Conservation (phyloP, 768 basidiomycete genomes). For the Fomitopsis serialis region DNA sequence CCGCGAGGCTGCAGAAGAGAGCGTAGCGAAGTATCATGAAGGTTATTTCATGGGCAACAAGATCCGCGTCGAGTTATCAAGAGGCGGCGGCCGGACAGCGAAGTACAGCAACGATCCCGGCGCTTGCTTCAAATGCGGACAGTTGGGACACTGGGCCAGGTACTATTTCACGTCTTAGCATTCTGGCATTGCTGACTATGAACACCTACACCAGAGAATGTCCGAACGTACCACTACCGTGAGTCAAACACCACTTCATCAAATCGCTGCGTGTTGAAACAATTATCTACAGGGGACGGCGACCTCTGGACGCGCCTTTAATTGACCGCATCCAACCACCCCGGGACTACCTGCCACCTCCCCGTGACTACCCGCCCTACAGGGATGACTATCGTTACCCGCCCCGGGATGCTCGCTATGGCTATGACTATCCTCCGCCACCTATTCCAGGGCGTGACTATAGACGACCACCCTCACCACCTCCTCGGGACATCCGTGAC, state of each 20-base stretch:
- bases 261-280: neutral
- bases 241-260: conserved; percentile 23
- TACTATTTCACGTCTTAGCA: conserved; percentile 26
- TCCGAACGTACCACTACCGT: conserved; percentile 50
- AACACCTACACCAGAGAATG: conserved; percentile 54
- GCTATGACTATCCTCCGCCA: conserved; percentile 46
- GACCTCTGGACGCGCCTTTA: conserved; percentile 42
- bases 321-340: conserved; percentile 51
- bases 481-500: conserved; percentile 66
- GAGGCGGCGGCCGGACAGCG: conserved; percentile 75
- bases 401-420: conserved; percentile 52
- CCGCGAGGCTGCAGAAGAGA: conserved; percentile 78
- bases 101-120: conserved; percentile 84
- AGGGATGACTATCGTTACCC: conserved; percentile 54
- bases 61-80: conserved; percentile 83
- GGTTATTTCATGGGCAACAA: conserved; percentile 91
- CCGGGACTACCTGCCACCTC: conserved; percentile 47
- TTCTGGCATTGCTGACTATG: conserved; percentile 1
- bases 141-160: conserved; percentile 89
- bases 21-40: conserved; percentile 84
- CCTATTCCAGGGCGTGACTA: conserved; percentile 45
- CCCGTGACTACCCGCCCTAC: conserved; percentile 34
- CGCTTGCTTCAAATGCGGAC: conserved; percentile 84
- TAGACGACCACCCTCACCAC: conserved; percentile 54
- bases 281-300: conserved; percentile 17